Conservation (phyloP, 306 rosid genomes). For the Phaseolus lunatus region DNA sequence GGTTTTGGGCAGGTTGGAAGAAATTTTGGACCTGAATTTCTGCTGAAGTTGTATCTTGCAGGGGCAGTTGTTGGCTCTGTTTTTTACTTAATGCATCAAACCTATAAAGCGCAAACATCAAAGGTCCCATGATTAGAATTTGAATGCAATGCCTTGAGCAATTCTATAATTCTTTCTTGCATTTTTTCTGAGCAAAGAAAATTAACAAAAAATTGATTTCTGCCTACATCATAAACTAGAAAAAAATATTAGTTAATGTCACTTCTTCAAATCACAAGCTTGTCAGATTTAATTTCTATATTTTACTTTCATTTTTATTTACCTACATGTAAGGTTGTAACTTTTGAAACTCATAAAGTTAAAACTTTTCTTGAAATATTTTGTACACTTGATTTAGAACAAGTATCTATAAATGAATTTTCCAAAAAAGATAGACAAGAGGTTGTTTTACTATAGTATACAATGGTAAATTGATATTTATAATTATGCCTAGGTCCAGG, state of each 20-base stretch:
- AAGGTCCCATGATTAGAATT: constrained; percentile 57
- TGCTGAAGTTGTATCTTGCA: constrained; percentile 84
- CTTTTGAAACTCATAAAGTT: constrained; percentile 20
- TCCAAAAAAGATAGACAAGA: neutral
- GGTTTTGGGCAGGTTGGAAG: constrained; percentile 68
- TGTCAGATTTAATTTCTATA: constrained; percentile 21
- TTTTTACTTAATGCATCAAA: constrained; percentile 69
- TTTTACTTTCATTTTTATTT: constrained; percentile 35
- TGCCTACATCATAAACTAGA: neutral
- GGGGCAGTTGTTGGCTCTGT: constrained; percentile 86
- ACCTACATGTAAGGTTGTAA: neutral
- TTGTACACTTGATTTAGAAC: constrained; percentile 20
- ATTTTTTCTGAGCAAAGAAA: constrained; percentile 1
- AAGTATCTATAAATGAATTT: neutral
- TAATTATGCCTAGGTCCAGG: constrained; percentile 31
- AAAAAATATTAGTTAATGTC: neutral
- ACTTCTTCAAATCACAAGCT: constrained; percentile 37
- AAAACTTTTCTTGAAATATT: constrained; percentile 26
- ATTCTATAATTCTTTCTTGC: neutral
- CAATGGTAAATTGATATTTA: neutral
- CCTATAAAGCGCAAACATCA: constrained; percentile 68
- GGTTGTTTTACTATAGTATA: neutral
- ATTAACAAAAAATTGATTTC: constrained; percentile 26
- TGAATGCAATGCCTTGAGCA: constrained; percentile 20
- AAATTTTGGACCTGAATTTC: constrained; percentile 70